phyloP scores from a whole-genome alignment of 345 rosid genomes.

The Draba incana region DNA sequence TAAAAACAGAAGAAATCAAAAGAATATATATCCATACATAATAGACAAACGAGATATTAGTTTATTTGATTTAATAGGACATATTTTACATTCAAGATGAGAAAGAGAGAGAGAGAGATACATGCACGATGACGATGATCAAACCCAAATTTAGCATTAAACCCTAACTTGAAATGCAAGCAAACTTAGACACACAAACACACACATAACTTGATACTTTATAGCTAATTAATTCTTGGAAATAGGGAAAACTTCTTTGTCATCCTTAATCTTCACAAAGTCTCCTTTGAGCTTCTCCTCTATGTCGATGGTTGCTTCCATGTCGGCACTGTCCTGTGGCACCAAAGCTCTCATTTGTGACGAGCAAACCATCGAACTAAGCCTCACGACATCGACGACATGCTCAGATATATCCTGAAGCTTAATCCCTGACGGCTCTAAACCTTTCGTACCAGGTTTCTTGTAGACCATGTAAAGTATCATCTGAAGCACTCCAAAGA shows the following conservation, averaged over 20 bases:
- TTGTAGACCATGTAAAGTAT: constrained; percentile 70
- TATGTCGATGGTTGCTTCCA: constrained; percentile 39
- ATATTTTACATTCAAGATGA: constrained; percentile 31
- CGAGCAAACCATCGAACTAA: constrained; percentile 45
- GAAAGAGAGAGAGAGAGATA: constrained; percentile 15
- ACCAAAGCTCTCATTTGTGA: constrained; percentile 47
- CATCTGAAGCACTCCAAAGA: constrained; percentile 77
- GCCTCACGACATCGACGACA: constrained; percentile 52
- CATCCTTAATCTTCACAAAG: constrained; percentile 25
- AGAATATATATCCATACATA: neutral
- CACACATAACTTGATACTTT: constrained; percentile 20
- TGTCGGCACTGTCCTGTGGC: constrained; percentile 42
- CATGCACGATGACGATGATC: constrained; percentile 3
- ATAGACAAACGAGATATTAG: constrained; percentile 14
- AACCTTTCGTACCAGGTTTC: constrained; percentile 48
- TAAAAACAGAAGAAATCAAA: neutral
- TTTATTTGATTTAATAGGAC: constrained; percentile 5
- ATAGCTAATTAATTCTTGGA: constrained; percentile 30
- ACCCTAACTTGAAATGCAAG: constrained; percentile 33
- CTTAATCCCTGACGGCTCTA: constrained; percentile 46
- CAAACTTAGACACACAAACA: constrained; percentile 15
- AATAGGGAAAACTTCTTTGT: constrained; percentile 25
- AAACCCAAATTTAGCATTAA: constrained; percentile 11
- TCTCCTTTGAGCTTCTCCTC: constrained; percentile 41
- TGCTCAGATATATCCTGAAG: constrained; percentile 56